phyloP scores from a whole-genome alignment of 352 stramenopile species.

The Phytophthora pinifolia region DNA sequence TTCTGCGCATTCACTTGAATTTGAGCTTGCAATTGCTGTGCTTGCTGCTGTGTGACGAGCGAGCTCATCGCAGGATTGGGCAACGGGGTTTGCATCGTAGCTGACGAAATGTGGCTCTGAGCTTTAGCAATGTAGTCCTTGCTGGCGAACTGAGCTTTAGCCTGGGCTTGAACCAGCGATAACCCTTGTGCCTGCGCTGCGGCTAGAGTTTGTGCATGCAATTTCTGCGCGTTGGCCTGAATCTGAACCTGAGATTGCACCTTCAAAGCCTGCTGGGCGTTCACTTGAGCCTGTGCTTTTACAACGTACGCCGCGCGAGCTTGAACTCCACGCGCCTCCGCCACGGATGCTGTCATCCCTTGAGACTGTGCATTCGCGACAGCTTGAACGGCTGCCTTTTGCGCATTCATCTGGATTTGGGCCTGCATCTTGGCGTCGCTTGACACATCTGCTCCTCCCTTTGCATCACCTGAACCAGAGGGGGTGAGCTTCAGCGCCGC shows the following conservation, averaged over 20 bases:
- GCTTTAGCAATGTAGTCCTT: conserved; percentile 91
- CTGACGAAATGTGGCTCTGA: conserved; percentile 77
- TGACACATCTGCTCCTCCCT: conserved; percentile 32
- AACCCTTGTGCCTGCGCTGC: conserved; percentile 84
- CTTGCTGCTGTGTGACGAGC: conserved; percentile 76
- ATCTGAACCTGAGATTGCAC: conserved; percentile 89
- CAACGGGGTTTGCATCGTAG: conserved; percentile 52
- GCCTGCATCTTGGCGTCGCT: conserved; percentile 83
- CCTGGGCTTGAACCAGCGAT: conserved; percentile 83
- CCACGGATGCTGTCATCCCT: conserved; percentile 64
- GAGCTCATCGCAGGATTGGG: conserved; percentile 51
- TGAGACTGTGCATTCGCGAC: conserved; percentile 78
- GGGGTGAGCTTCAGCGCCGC: conserved; percentile 59
- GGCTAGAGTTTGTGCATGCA: conserved; percentile 83
- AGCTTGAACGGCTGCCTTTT: conserved; percentile 81
- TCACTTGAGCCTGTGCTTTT: conserved; percentile 86
- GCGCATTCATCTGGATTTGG: conserved; percentile 84
- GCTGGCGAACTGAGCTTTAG: conserved; percentile 84
- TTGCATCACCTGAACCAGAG: conserved; percentile 37
- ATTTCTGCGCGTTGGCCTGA: conserved; percentile 87
- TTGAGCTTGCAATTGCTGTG: conserved; percentile 83
- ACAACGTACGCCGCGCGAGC: conserved; percentile 83
- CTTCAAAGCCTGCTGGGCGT: conserved; percentile 78
- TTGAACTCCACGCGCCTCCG: conserved; percentile 79
- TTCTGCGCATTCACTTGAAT: conserved; percentile 91